Evolutionary conservation across 352 stramenopile genomes (phyloP).

Genomic region (Globisporangium cystogenes): DNA sequence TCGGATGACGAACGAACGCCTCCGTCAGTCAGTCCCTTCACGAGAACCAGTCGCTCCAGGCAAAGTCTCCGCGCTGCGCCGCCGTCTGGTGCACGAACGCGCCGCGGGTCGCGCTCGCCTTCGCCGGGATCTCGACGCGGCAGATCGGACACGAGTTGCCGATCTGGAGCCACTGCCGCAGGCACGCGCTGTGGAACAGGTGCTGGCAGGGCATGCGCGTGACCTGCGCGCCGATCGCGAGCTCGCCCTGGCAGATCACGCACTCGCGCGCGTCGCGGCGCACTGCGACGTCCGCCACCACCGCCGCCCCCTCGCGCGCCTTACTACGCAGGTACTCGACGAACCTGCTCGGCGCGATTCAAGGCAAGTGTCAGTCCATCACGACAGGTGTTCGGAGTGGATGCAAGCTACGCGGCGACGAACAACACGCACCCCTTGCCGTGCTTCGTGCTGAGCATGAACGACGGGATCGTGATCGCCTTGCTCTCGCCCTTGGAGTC

Average conservation of each 20-base stretch:
- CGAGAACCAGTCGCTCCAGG: slow-evolving; percentile 79
- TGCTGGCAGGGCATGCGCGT: slow-evolving; percentile 75
- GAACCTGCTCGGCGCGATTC: slow-evolving; percentile 30
- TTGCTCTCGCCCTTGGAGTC: slow-evolving; percentile 65
- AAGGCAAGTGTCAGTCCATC: no score
- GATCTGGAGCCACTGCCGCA: slow-evolving; percentile 79
- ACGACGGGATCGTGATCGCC: slow-evolving; percentile 53
- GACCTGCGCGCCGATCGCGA: slow-evolving; percentile 61
- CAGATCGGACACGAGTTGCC: slow-evolving; percentile 83
- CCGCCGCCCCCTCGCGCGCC: slow-evolving; percentile 7
- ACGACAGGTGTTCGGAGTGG: no score
- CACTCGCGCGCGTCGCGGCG: slow-evolving; percentile 70
- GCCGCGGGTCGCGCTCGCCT: slow-evolving; percentile 25
- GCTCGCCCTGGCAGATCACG: slow-evolving; percentile 78
- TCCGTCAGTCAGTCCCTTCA: slow-evolving; percentile 11
- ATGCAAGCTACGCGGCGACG: no score
- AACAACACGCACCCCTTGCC: slow-evolving; percentile 37
- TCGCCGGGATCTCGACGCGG: slow-evolving; percentile 61
- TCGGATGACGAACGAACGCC: not conserved
- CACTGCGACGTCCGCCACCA: slow-evolving; percentile 42
- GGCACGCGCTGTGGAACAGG: slow-evolving; percentile 75
- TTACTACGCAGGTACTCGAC: slow-evolving; percentile 45
- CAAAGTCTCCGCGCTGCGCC: slow-evolving; percentile 47
- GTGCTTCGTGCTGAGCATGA: slow-evolving; percentile 75
- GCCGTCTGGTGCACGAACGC: slow-evolving; percentile 24